Conservation (phyloP, 106 monocot genomes). For the Acorus gramineus region DNA sequence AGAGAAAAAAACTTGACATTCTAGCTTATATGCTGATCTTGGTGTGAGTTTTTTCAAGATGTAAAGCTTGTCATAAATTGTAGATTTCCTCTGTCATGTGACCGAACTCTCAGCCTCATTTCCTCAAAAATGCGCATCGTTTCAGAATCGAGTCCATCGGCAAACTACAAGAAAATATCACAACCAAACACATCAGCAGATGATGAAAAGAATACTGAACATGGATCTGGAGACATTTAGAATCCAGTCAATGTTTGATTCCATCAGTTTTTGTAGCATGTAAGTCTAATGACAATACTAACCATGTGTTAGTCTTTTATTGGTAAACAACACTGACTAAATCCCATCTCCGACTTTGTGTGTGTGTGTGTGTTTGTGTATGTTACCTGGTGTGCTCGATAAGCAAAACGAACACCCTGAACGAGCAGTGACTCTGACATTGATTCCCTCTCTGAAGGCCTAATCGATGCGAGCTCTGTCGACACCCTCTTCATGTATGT, state of each 20-base stretch:
- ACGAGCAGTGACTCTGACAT: conserved; percentile 46
- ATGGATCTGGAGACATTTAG: no score
- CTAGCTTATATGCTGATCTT: neutral
- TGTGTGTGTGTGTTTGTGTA: no score
- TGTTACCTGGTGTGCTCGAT: conserved; percentile 64
- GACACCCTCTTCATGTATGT: conserved; percentile 50
- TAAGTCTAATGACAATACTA: no score
- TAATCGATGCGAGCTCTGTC: conserved; percentile 38
- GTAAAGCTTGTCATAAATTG: neutral
- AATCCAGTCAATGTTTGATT: no score
- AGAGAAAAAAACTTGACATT: neutral
- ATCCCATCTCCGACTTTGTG: no score
- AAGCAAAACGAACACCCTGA: conserved; percentile 73
- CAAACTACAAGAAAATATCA: neutral
- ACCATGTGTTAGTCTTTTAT: no score
- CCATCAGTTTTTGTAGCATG: no score
- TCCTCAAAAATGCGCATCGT: neutral
- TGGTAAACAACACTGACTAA: no score
- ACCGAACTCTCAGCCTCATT: neutral
- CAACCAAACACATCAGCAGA: no score
- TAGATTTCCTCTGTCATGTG: neutral
- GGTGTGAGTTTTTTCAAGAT: neutral
- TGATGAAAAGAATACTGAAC: no score
- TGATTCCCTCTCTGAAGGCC: conserved; percentile 41
- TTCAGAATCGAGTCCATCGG: neutral